phyloP scores from a whole-genome alignment of 257 asterid genomes.

The Solanum chiquidenum region DNA sequence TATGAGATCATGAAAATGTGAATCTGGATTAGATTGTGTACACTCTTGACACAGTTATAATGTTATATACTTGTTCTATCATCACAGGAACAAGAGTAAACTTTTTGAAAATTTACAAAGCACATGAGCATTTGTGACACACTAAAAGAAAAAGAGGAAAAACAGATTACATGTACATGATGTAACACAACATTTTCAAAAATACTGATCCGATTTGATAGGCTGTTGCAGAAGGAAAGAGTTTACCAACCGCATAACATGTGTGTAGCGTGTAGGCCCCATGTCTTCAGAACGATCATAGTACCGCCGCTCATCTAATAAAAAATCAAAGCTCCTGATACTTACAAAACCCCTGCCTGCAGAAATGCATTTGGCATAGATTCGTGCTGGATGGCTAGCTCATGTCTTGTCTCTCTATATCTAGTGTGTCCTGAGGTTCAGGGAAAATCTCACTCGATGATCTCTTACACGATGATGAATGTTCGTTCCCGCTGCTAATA shows the following conservation, averaged over 20 bases:
- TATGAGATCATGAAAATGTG: background rate
- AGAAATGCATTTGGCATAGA: background rate
- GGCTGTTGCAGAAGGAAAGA: background rate
- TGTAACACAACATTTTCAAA: background rate
- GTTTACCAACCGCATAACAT: background rate
- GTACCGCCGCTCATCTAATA: background rate
- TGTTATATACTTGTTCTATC: background rate
- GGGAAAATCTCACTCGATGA: slow-evolving; percentile 60
- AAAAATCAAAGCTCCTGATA: background rate
- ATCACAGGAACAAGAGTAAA: background rate
- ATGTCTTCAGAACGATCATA: background rate
- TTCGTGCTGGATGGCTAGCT: background rate
- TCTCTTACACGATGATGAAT: slow-evolving; percentile 44
- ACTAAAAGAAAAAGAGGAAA: background rate
- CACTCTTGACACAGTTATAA: background rate
- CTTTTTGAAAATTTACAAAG: background rate
- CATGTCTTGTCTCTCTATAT: slow-evolving; percentile 27
- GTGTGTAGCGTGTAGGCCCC: background rate
- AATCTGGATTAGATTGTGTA: background rate
- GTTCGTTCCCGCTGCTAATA: slow-evolving; percentile 44
- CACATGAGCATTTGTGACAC: background rate
- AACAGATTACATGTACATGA: background rate
- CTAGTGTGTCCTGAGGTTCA: slow-evolving; percentile 36
- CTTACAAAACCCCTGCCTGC: background rate
- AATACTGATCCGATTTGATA: background rate